Evolutionary conservation across 2,329 filamentous ascomycete genomes (phyloP).

Genomic region (Xylaria sp.): DNA sequence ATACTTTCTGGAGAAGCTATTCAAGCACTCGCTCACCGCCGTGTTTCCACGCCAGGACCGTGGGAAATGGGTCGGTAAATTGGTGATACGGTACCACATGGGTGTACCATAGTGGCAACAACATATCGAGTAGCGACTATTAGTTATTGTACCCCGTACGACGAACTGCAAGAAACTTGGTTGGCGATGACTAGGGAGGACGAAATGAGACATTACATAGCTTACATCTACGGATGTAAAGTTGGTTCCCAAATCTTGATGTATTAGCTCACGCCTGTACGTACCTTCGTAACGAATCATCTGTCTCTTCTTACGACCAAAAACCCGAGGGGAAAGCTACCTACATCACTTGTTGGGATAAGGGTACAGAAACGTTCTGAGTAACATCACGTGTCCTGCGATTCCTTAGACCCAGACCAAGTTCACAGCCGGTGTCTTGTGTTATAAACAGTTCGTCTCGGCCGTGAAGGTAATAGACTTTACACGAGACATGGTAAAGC

Average conservation of each 20-base stretch:
- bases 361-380: background rate
- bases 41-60: background rate
- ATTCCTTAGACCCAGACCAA: background rate
- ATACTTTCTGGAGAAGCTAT: background rate
- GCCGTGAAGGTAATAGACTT: background rate
- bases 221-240: background rate
- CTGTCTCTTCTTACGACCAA: background rate
- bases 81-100: conserved; percentile 8
- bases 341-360: background rate
- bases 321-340: background rate
- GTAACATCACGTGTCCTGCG: background rate
- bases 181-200: background rate
- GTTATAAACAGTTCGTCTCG: background rate
- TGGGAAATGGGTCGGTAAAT: conserved; percentile 1
- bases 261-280: background rate
- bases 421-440: background rate
- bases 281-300: background rate
- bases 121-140: conserved; percentile 9
- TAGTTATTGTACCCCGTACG: background rate
- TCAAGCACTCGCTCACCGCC: background rate
- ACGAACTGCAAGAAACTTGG: conserved; percentile 4
- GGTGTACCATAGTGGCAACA: background rate
- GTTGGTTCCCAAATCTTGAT: background rate
- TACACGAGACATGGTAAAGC: background rate
- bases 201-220: background rate